Conservation (phyloP, 1,284 basidiomycete genomes). For the Tylopilus sp. region DNA sequence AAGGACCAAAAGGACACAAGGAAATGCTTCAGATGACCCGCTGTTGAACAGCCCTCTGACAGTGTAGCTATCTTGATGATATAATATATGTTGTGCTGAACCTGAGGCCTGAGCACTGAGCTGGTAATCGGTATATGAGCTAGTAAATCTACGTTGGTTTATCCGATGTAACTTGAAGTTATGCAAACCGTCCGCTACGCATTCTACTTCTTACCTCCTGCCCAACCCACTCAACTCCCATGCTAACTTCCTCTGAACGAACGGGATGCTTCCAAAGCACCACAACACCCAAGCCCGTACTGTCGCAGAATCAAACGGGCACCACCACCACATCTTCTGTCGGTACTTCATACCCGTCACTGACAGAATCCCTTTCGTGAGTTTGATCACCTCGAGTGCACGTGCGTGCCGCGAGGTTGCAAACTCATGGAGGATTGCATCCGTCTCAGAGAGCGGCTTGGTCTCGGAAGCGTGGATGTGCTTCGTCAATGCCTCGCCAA, state of each 20-base stretch:
- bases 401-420: conserved; percentile 19
- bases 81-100: too few relatives aligned
- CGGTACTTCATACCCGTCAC: conserved; percentile 22
- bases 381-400: conserved; percentile 13
- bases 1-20: too few relatives aligned
- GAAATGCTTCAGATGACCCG: too few relatives aligned
- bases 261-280: conserved; percentile 20
- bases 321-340: conserved; percentile 28
- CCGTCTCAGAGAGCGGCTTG: conserved; percentile 13
- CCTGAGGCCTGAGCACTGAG: too few relatives aligned
- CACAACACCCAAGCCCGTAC: conserved; percentile 33
- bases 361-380: conserved; percentile 32
- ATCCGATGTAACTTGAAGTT: too few relatives aligned
- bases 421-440: conserved; percentile 28
- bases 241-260: conserved; percentile 25
- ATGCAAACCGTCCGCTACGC: too few relatives aligned
- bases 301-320: conserved; percentile 26
- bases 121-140: too few relatives aligned
- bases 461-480: conserved; percentile 28
- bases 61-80: too few relatives aligned
- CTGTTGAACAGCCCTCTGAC: too few relatives aligned
- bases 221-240: conserved; percentile 14
- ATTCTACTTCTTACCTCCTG: conserved; percentile 16
- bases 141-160: too few relatives aligned
- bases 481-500: conserved; percentile 39